Conservation (phyloP, 1,284 basidiomycete species). For the Porogramme epimiltina region DNA sequence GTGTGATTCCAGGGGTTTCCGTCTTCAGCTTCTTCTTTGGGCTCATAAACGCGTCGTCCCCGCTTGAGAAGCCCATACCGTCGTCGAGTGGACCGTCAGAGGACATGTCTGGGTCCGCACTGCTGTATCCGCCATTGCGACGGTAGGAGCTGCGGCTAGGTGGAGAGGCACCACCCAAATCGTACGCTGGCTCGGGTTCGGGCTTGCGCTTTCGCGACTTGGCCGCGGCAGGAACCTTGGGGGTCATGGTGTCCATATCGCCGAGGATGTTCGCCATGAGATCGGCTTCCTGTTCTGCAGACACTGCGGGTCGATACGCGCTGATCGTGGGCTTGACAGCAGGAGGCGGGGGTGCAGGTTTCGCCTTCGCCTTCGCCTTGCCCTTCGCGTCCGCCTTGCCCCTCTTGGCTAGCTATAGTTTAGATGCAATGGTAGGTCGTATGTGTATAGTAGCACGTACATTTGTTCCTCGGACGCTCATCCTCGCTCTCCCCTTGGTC, state of each 20-base stretch:
- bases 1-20: constrained; percentile 45
- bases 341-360: constrained; percentile 51
- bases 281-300: constrained; percentile 79
- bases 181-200: constrained; percentile 53
- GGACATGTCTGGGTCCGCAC: constrained; percentile 44
- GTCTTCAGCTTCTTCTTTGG: constrained; percentile 68
- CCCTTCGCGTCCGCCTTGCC: constrained; percentile 40
- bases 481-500: constrained; percentile 46
- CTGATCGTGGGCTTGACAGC: constrained; percentile 60
- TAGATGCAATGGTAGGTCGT: constrained; percentile 17
- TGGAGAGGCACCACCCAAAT: constrained; percentile 30
- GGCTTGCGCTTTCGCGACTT: constrained; percentile 74
- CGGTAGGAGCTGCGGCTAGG: constrained; percentile 17
- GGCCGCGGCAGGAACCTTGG: constrained; percentile 33
- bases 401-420: constrained; percentile 37
- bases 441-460: constrained; percentile 43
- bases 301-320: constrained; percentile 76
- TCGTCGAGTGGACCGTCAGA: constrained; percentile 62
- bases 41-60: constrained; percentile 58
- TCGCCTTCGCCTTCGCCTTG: constrained; percentile 45
- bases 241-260: constrained; percentile 56
- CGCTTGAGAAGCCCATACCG: constrained; percentile 44
- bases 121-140: constrained; percentile 22
- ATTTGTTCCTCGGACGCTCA: constrained; percentile 30
- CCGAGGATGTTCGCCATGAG: constrained; percentile 83